phyloP scores from a whole-genome alignment of 1,284 basidiomycete genomes.

The Pterula multifida region DNA sequence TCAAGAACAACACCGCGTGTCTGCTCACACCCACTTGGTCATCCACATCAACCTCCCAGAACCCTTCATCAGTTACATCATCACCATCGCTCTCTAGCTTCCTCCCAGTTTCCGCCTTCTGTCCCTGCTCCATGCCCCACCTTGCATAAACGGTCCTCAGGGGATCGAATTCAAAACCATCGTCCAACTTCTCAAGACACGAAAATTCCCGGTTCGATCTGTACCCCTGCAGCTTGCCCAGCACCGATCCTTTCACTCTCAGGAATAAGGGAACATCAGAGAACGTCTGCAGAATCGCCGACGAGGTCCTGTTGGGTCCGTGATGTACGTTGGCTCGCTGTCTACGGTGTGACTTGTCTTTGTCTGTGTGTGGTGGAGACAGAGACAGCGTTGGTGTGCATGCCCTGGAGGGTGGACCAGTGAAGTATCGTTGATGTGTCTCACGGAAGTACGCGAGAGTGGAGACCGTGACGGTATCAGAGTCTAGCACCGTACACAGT shows the following conservation, averaged over 20 bases:
- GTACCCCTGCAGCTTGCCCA: conserved; percentile 1
- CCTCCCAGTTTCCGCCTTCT: background rate
- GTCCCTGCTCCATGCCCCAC: background rate
- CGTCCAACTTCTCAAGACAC: background rate
- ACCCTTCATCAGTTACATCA: background rate
- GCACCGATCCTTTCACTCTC: background rate
- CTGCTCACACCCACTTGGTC: background rate
- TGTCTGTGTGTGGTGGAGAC: background rate
- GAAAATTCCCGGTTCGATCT: background rate
- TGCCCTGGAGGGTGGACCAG: background rate
- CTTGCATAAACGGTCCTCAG: background rate
- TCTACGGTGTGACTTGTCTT: background rate
- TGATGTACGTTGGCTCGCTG: background rate
- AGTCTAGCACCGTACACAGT: background rate
- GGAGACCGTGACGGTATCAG: background rate
- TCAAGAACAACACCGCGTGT: background rate
- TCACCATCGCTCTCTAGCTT: background rate
- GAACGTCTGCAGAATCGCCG: background rate
- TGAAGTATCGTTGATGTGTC: background rate
- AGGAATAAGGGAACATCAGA: background rate
- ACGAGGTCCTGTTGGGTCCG: background rate
- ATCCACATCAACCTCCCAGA: background rate
- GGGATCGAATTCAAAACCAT: background rate
- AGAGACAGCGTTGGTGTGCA: background rate
- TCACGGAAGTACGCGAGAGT: conserved; percentile 1